These are phyloP conservation scores for Candida railenensis DNA, from an alignment of 805 yeast genomes.

Conservation along the genomic window DNA sequence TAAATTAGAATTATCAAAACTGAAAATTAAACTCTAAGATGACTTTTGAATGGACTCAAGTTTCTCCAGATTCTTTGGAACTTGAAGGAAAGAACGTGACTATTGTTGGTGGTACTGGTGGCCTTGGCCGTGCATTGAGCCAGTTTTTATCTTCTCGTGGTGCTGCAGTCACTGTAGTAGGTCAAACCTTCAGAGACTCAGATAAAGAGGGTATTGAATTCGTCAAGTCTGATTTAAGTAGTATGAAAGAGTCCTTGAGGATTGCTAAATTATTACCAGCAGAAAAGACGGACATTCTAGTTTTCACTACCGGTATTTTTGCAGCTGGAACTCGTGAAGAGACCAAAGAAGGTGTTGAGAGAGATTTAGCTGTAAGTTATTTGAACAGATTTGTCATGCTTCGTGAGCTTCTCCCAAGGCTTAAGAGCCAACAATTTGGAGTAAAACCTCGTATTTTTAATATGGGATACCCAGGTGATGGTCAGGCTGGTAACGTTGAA, in stretches of 20 bases:
- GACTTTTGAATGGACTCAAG: background rate
- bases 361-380: constrained; percentile 37
- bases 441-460: constrained; percentile 31
- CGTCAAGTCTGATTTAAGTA: constrained; percentile 29
- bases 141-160: constrained; percentile 21
- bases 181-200: constrained; percentile 25
- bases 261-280: constrained; percentile 16
- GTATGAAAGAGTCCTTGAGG: constrained; percentile 19
- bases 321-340: constrained; percentile 27
- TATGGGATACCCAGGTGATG: constrained; percentile 39
- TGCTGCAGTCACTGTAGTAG: constrained; percentile 29
- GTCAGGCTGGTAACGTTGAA: constrained; percentile 27
- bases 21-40: background rate
- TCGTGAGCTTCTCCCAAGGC: constrained; percentile 19
- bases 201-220: constrained; percentile 14
- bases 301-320: constrained; percentile 43
- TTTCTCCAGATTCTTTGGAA: background rate
- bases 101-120: constrained; percentile 42
- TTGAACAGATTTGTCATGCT: constrained; percentile 33
- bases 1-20: no score
- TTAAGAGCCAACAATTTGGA: constrained; percentile 11
- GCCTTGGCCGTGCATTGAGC: constrained; percentile 36
- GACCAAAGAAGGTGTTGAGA: constrained; percentile 36
- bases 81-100: constrained; percentile 14
- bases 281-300: constrained; percentile 19